A percentile compares a stretch with the other conserved stretches of the same genome.
Evolutionary conservation across 192 early-diverging fungal genomes (phyloP).

Genomic region (Borealophlyctis nickersoniae): DNA sequence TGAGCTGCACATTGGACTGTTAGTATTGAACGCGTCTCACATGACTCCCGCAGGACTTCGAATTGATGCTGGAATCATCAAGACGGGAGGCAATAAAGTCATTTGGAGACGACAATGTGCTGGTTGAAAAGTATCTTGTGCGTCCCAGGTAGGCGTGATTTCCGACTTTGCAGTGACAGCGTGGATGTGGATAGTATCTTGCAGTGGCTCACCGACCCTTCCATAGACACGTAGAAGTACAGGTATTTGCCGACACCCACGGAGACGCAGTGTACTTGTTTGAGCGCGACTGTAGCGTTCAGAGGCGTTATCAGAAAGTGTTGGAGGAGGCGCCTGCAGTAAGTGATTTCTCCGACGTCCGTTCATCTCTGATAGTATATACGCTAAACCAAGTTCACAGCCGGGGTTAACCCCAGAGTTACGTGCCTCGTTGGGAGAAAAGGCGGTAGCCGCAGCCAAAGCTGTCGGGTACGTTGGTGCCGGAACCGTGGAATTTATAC

Average conservation of each 20-base stretch:
- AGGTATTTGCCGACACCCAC: constrained; percentile 87
- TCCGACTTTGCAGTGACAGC: neutral
- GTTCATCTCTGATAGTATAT: neutral
- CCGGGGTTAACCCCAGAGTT: constrained; percentile 74
- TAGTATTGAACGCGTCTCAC: too few relatives aligned
- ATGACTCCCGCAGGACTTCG: constrained; percentile 80
- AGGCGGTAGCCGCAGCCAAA: constrained; percentile 89
- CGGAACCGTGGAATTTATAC: constrained; percentile 96
- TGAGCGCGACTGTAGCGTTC: constrained; percentile 94
- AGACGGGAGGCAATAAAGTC: constrained; percentile 84
- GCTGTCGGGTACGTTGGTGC: constrained; percentile 93
- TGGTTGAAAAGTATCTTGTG: constrained; percentile 89
- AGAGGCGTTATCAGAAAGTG: constrained; percentile 94
- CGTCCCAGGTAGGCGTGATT: constrained; percentile 56
- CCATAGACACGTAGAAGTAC: constrained; percentile 84
- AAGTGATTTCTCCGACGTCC: neutral
- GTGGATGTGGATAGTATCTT: neutral
- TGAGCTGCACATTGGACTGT: too few relatives aligned
- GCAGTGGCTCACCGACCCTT: neutral
- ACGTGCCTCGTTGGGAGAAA: constrained; percentile 68
- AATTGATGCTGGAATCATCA: constrained; percentile 79
- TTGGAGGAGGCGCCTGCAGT: constrained; percentile 92
- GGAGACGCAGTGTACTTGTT: constrained; percentile 90
- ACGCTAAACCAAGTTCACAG: constrained; percentile 3
- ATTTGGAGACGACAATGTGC: constrained; percentile 84